phyloP scores from a whole-genome alignment of 1,284 basidiomycete species.

The Microstroma glucosiphilum region DNA sequence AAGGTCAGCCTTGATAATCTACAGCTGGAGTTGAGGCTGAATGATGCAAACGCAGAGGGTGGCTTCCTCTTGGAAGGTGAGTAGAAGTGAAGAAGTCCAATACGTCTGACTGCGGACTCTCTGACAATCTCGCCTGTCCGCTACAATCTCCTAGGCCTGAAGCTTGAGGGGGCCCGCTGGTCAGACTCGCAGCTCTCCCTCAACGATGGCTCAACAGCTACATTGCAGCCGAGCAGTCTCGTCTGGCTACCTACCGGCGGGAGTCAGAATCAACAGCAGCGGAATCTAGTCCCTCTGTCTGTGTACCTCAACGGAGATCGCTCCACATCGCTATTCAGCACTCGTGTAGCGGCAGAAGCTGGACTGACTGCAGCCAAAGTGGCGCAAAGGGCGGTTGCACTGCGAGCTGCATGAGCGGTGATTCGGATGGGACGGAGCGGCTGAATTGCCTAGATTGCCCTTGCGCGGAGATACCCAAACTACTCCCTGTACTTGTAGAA shows the following conservation, averaged over 20 bases:
- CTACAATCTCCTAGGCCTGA: conserved; percentile 24
- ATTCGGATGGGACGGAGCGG: too few species aligned
- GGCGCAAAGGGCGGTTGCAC: conserved; percentile 42
- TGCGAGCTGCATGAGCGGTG: conserved; percentile 28
- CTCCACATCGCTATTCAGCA: conserved; percentile 78
- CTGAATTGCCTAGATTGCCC: too few species aligned
- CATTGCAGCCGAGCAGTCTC: conserved; percentile 30
- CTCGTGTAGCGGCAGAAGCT: conserved; percentile 68
- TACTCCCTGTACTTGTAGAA: too few species aligned
- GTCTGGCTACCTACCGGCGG: conserved; percentile 19
- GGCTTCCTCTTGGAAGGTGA: not conserved
- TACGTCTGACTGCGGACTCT: conserved; percentile 17
- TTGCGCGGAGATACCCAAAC: too few species aligned
- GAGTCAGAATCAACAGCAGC: not conserved
- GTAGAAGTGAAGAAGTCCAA: conserved; percentile 22
- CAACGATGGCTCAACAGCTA: conserved; percentile 33
- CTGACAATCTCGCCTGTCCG: too few species aligned
- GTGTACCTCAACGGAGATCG: conserved; percentile 88
- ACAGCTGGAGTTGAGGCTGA: conserved; percentile 24
- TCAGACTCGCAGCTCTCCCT: conserved; percentile 18
- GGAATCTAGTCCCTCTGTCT: conserved; percentile 60
- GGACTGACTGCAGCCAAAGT: conserved; percentile 22
- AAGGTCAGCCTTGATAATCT: conserved; percentile 40
- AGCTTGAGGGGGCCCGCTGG: conserved; percentile 43
- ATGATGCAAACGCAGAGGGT: conserved; percentile 22